Evolutionary conservation across 2,329 filamentous ascomycete genomes (phyloP).

Genomic region (Aphanoascus verrucosus): DNA sequence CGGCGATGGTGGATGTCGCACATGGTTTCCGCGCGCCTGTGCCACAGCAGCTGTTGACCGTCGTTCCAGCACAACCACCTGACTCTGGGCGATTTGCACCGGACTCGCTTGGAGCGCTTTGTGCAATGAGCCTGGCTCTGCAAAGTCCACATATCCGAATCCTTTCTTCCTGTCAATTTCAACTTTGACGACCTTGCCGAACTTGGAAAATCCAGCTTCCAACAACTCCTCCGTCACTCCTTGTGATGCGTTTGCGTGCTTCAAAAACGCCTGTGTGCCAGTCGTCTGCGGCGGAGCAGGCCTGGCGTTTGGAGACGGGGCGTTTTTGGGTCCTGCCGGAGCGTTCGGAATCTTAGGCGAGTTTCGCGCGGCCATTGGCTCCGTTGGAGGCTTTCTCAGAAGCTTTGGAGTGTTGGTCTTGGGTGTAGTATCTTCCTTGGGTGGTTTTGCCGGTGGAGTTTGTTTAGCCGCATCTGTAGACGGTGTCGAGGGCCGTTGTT

Average conservation of each 20-base stretch:
- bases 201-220: conserved; percentile 60
- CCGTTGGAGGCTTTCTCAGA: conserved; percentile 11
- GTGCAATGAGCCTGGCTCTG: conserved; percentile 57
- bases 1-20: conserved; percentile 8
- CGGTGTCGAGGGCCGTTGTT: neutral
- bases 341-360: conserved; percentile 1
- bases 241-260: conserved; percentile 78
- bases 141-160: conserved; percentile 87
- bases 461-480: conserved; percentile 15
- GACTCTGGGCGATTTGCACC: conserved; percentile 69
- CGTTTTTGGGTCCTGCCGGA: conserved; percentile 11
- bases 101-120: conserved; percentile 76
- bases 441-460: neutral
- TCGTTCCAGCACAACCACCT: conserved; percentile 71
- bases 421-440: conserved; percentile 1
- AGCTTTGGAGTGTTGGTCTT: conserved; percentile 12
- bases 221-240: conserved; percentile 78
- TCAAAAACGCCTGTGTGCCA: conserved; percentile 54
- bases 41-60: conserved; percentile 21
- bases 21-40: conserved; percentile 11
- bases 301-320: conserved; percentile 20
- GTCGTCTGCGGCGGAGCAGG: conserved; percentile 17
- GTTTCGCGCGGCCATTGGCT: conserved; percentile 14
- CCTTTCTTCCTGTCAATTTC: conserved; percentile 94
- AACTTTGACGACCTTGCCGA: conserved; percentile 65